These are phyloP conservation scores for Suillus variegatus DNA, from an alignment of 768 basidiomycete genomes.

Conservation along the genomic window DNA sequence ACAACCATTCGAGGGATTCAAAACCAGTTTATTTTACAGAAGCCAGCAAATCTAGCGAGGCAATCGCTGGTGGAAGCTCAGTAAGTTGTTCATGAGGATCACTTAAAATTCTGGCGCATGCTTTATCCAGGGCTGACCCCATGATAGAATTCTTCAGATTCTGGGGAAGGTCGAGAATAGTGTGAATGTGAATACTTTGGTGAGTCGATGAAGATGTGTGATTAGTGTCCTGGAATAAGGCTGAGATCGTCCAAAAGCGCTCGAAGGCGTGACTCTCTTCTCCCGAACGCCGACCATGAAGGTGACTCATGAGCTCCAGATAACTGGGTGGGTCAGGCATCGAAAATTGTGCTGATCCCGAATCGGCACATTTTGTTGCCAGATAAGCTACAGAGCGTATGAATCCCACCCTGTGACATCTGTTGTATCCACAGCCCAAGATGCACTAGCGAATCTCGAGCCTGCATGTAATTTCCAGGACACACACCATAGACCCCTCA, in stretches of 20 bases:
- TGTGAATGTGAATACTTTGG: not conserved
- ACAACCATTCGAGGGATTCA: not conserved
- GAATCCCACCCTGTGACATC: not conserved
- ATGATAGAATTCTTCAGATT: not conserved
- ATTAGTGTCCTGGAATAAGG: not conserved
- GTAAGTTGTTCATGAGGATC: not conserved
- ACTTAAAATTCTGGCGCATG: not conserved
- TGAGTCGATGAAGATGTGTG: not conserved
- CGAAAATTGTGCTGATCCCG: not conserved
- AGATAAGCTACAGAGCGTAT: not conserved
- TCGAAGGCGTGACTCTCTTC: not conserved
- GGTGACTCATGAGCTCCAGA: not conserved
- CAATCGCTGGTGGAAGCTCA: not conserved
- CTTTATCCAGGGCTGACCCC: not conserved
- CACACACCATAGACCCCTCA: not conserved
- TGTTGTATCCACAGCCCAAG: not conserved
- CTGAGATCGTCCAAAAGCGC: not conserved
- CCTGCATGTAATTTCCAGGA: not conserved
- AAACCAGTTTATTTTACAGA: not conserved
- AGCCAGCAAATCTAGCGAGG: not conserved
- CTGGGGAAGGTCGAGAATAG: not conserved
- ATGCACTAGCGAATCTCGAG: not conserved
- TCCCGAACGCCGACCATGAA: not conserved
- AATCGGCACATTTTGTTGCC: not conserved
- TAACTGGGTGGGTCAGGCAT: not conserved